A percentile compares a stretch with the other conserved stretches of the same genome.
These are phyloP conservation scores for Helenozyma baotianmanensis DNA, from an alignment of 805 yeast species.

Conservation along the genomic window DNA sequence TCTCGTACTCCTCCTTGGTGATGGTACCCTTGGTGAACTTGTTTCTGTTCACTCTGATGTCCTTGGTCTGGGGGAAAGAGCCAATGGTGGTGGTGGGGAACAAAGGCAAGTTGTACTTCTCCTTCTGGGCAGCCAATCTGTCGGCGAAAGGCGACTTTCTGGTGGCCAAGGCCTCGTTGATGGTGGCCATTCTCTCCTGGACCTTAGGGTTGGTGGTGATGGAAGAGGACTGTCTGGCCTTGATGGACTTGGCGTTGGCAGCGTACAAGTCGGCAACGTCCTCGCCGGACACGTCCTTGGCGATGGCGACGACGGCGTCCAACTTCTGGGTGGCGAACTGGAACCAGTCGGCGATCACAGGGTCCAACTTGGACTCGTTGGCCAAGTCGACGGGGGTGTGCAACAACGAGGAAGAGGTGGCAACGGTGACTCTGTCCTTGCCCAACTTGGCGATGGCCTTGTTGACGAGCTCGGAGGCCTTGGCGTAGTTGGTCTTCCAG, in stretches of 20 bases:
- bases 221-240: conserved; percentile 79
- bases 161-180: conserved; percentile 70
- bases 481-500: conserved; percentile 95
- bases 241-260: conserved; percentile 82
- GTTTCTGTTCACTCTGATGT: conserved; percentile 97
- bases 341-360: conserved; percentile 95
- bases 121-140: conserved; percentile 85
- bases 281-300: conserved; percentile 81
- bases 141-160: conserved; percentile 83
- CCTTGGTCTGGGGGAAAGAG: conserved; percentile 99
- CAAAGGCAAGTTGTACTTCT: conserved; percentile 85
- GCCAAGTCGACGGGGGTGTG: conserved; percentile 98
- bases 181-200: conserved; percentile 75
- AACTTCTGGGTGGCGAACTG: conserved; percentile 97
- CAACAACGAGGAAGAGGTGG: conserved; percentile 93
- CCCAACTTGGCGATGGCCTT: conserved; percentile 84
- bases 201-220: conserved; percentile 91
- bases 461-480: conserved; percentile 77
- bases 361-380: conserved; percentile 86
- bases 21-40: conserved; percentile 96
- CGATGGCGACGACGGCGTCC: conserved; percentile 82
- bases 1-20: conserved; percentile 90
- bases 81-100: conserved; percentile 99
- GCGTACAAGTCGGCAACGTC: conserved; percentile 73
- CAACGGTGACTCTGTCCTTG: conserved; percentile 77